Base-by-base conservation (phyloP, 371 early-diverging fungal genomes). In the Lichtheimia ornata region DNA sequence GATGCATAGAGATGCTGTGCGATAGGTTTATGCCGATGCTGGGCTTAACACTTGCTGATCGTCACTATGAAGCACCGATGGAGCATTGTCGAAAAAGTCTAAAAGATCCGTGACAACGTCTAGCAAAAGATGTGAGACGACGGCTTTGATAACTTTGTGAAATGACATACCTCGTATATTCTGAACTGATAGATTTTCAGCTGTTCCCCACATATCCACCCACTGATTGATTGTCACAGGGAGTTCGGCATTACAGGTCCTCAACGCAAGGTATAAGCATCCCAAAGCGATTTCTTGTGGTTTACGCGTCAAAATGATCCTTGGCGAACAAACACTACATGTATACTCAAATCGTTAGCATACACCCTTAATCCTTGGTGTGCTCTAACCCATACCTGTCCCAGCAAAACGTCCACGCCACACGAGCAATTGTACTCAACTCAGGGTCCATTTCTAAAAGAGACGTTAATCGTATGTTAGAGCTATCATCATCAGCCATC, bases 151-250 rank as follows among this genome's bases (percentile, higher is more conserved):
- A 18, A 45, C 13, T 5, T 4, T 0, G 13, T 47, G n/a, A 17
- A 2, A 45, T 28, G 3, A 17, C 51, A 50, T 65, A 65, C 70
- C 65, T 55, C 75, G 66, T 12, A 78, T 74, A n/a, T 73, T 67
- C 60, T 78, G 79, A n/a, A 78, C 75, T 20, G 79, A 78, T 25
- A 78, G 70, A 61, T 78, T 75, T 40, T 78, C 75, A 30, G 73
- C 69, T 6, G 75, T 74, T 18, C 79, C 79, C 79, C 79, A 78
- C 66, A 71, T 69, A 58, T 78, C 75, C 3, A 78, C 79, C 70
- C 75, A 78, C 53, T 70, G 51, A 53, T 54, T 72, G 72, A 78
- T 74, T 12, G 93, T 50, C 68, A 74, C 67, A 5, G 73, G 64
- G 45, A 74, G 30, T 54, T 72, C 72, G 12, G 64, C 67, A 14